phyloP scores from a whole-genome alignment of 1,284 basidiomycete species.

The Bondarzewia mesenterica region DNA sequence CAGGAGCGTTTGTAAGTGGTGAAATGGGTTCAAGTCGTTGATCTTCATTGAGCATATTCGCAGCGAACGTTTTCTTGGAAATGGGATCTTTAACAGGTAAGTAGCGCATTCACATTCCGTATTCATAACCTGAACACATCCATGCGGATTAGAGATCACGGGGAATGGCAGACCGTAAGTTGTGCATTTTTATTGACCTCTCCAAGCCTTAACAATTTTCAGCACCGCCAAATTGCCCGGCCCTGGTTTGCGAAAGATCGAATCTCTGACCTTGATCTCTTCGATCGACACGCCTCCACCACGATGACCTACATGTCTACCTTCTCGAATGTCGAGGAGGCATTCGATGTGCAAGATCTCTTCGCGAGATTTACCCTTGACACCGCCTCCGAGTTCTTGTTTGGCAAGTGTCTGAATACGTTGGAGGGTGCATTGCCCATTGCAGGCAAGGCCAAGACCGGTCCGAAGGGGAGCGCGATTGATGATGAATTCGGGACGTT shows the following conservation, averaged over 20 bases:
- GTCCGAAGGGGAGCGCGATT: constrained; percentile 47
- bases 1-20: constrained; percentile 2
- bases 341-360: constrained; percentile 34
- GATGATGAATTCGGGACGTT: constrained; percentile 53
- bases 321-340: constrained; percentile 23
- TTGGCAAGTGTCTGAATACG: constrained; percentile 45
- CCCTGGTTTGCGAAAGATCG: constrained; percentile 37
- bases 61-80: constrained; percentile 34
- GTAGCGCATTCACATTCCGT: constrained; percentile 7
- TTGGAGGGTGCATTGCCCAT: constrained; percentile 45
- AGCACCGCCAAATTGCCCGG: constrained; percentile 38
- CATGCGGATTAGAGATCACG: constrained; percentile 27
- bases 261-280: constrained; percentile 40
- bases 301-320: constrained; percentile 26
- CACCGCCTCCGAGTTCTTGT: constrained; percentile 33
- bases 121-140: neutral
- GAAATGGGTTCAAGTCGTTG: neutral
- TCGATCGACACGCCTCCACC: constrained; percentile 32
- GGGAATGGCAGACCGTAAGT: constrained; percentile 31
- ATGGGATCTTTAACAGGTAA: constrained; percentile 61
- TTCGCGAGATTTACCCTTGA: constrained; percentile 32
- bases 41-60: neutral
- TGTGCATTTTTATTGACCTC: neutral
- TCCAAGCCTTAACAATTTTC: constrained; percentile 15
- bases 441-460: constrained; percentile 34